Conservation (phyloP, 2,329 filamentous ascomycete genomes). For the Endoconidiophora polonica region DNA sequence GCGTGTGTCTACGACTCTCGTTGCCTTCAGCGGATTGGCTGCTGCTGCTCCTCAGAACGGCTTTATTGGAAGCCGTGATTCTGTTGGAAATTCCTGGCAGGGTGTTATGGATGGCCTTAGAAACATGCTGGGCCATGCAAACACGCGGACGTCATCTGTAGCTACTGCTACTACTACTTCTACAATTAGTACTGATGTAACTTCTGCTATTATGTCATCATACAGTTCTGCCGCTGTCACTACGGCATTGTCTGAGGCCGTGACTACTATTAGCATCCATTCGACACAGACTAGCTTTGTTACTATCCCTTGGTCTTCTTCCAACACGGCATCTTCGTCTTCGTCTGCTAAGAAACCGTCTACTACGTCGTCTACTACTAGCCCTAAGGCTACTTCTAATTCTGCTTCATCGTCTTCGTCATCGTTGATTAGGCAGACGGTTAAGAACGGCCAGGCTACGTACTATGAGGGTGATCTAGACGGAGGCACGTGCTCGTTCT, state of each 20-base stretch:
- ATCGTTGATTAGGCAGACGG: background rate
- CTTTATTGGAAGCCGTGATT: background rate
- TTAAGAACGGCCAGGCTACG: conserved; percentile 19
- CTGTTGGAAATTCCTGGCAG: background rate
- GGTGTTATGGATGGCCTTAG: background rate
- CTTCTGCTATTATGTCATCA: background rate
- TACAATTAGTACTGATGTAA: background rate
- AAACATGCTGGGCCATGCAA: no score
- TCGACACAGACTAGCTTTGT: background rate
- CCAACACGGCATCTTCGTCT: no score
- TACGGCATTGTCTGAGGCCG: background rate
- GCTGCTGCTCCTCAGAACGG: background rate
- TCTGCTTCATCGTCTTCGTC: background rate
- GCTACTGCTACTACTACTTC: background rate
- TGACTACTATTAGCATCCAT: background rate
- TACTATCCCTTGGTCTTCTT: background rate
- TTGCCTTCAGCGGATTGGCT: conserved; percentile 2
- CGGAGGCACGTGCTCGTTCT: conserved; percentile 48
- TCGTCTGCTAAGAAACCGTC: background rate
- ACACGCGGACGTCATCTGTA: background rate
- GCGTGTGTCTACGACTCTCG: conserved; percentile 2
- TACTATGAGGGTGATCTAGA: conserved; percentile 38
- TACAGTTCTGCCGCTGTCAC: background rate
- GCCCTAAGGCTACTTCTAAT: background rate
- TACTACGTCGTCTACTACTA: background rate